Evolutionary conservation across 2,329 filamentous ascomycete species (phyloP).

Genomic region (Colletotrichum caudatum): DNA sequence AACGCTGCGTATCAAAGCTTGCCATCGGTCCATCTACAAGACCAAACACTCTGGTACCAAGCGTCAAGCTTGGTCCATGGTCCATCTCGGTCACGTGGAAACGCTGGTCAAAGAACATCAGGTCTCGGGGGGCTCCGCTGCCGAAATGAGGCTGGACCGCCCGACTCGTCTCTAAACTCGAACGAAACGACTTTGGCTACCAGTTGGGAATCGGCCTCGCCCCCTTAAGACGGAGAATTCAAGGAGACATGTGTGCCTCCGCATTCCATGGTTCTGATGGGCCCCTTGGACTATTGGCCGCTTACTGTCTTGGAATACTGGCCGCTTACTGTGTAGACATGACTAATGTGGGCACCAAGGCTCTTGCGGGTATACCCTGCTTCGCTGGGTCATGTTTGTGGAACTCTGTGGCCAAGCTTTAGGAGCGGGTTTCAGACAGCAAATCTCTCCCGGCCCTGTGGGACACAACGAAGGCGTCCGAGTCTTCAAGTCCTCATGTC

Average conservation of each 20-base stretch:
- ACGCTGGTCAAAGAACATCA: conserved; percentile 18
- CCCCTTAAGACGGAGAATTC: background rate
- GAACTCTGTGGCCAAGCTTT: no score
- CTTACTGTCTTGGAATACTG: no score
- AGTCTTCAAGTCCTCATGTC: background rate
- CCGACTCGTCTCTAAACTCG: background rate
- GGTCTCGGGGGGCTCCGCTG: background rate
- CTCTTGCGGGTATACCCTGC: background rate
- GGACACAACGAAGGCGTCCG: background rate
- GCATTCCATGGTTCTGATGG: background rate
- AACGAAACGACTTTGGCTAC: background rate
- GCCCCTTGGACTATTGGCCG: background rate
- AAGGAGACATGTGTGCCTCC: background rate
- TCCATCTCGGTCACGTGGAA: conserved; percentile 32
- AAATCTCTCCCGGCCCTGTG: background rate
- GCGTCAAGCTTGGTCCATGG: conserved; percentile 32
- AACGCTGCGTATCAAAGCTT: background rate
- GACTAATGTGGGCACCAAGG: background rate
- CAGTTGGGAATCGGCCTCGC: background rate
- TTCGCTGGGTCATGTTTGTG: background rate
- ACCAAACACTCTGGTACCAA: conserved; percentile 9
- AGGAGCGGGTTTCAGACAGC: background rate
- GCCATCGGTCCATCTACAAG: background rate
- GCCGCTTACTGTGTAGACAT: background rate
- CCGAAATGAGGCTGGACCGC: background rate